Percentiles rank a stretch among this genome's conserved stretches.
phyloP scores from a whole-genome alignment of 2,329 filamentous ascomycete species.

The Cercospora sojina region DNA sequence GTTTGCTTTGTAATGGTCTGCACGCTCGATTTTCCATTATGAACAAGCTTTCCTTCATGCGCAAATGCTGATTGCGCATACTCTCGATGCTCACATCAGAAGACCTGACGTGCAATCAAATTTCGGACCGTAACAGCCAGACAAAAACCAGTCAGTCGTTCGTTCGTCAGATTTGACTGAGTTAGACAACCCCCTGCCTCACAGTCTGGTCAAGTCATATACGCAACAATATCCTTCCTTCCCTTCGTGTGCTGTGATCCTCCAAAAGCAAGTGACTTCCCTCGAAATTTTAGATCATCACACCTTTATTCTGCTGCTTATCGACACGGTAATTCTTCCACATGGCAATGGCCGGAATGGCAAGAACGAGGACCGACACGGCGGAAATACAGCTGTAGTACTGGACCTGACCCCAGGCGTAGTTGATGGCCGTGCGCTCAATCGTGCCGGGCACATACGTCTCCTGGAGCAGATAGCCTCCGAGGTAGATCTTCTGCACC shows the following conservation, averaged over 20 bases:
- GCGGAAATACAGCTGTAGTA: conserved; percentile 44
- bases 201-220: too few species aligned
- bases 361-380: conserved; percentile 37
- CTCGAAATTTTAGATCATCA: conserved; percentile 30
- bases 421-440: conserved; percentile 46
- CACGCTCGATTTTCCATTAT: neutral
- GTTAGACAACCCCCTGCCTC: too few species aligned
- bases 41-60: neutral
- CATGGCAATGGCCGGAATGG: conserved; percentile 34
- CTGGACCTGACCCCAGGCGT: conserved; percentile 51
- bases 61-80: neutral
- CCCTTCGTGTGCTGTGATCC: neutral
- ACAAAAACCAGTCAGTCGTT: too few species aligned
- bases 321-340: conserved; percentile 42
- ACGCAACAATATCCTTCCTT: neutral
- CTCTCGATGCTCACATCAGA: neutral
- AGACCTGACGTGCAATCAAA: neutral
- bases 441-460: conserved; percentile 45
- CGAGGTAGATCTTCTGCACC: conserved; percentile 33
- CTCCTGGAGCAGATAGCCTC: conserved; percentile 22
- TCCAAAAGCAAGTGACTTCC: too few species aligned
- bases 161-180: too few species aligned
- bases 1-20: too few species aligned
- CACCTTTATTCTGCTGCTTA: conserved; percentile 41
- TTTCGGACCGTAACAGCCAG: neutral